Percentiles rank a stretch among this genome's conserved stretches.
These are phyloP conservation scores for Rhytidhysteron rufulum DNA, from an alignment of 2,329 filamentous ascomycete genomes.

Conservation along the genomic window DNA sequence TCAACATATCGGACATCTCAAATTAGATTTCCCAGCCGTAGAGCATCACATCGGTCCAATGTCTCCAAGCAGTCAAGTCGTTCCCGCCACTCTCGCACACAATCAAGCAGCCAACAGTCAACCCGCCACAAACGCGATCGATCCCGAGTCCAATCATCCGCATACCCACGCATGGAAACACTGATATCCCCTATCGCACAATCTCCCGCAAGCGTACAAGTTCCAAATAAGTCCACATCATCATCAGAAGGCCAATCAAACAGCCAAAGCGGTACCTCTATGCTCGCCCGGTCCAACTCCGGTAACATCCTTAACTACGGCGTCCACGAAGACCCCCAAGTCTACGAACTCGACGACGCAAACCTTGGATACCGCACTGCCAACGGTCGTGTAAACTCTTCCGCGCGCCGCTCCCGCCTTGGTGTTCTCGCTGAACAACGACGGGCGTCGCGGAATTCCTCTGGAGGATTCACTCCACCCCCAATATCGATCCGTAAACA, in stretches of 20 bases:
- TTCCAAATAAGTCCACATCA: background rate
- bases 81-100: slow-evolving; percentile 15
- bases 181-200: slow-evolving; percentile 7
- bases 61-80: slow-evolving; percentile 19
- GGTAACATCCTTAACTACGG: slow-evolving; percentile 20
- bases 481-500: background rate
- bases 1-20: slow-evolving; percentile 6
- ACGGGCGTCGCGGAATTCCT: slow-evolving; percentile 3
- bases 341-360: slow-evolving; percentile 14
- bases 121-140: slow-evolving; percentile 11
- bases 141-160: slow-evolving; percentile 25
- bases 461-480: slow-evolving; percentile 1
- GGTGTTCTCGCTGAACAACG: background rate
- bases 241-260: background rate
- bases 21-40: slow-evolving; percentile 7
- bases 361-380: slow-evolving; percentile 15
- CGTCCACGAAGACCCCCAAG: slow-evolving; percentile 14
- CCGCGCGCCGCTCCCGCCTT: slow-evolving; percentile 1
- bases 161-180: slow-evolving; percentile 25
- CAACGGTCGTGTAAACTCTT: slow-evolving; percentile 7
- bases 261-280: background rate
- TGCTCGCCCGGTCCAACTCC: slow-evolving; percentile 13
- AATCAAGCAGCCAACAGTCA: background rate
- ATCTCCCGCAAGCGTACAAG: background rate
- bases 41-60: slow-evolving; percentile 11